A percentile compares a stretch with the other conserved stretches of the same genome.
Evolutionary conservation across 2,329 filamentous ascomycete species (phyloP).

Genomic region (Ceratocystis harringtonii): DNA sequence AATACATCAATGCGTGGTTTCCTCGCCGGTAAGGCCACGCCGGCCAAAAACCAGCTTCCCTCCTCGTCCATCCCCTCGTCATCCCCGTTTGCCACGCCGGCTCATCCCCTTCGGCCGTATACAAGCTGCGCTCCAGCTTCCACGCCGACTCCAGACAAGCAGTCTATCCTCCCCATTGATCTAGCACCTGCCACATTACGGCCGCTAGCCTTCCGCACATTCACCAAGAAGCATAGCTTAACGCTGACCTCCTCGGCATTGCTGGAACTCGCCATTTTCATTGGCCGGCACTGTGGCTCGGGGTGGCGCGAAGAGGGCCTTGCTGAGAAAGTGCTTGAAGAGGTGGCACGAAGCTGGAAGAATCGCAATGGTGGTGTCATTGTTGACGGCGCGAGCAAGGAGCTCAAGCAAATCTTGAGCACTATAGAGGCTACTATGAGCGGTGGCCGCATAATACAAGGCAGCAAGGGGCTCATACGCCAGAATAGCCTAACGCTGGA

Average conservation of each 20-base stretch:
- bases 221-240: slow-evolving; percentile 94
- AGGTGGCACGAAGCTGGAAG: slow-evolving; percentile 86
- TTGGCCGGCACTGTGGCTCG: slow-evolving; percentile 85
- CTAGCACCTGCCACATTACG: slow-evolving; percentile 75
- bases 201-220: slow-evolving; percentile 83
- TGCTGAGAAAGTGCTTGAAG: slow-evolving; percentile 82
- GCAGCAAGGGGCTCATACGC: slow-evolving; percentile 39
- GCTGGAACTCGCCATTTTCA: slow-evolving; percentile 70
- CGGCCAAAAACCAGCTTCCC: slow-evolving; percentile 20
- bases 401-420: slow-evolving; percentile 70
- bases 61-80: slow-evolving; percentile 64
- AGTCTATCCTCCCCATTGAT: slow-evolving; percentile 67
- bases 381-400: slow-evolving; percentile 63
- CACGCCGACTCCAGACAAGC: slow-evolving; percentile 11
- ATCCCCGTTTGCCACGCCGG: slow-evolving; percentile 79
- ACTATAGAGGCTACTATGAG: slow-evolving; percentile 76
- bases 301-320: slow-evolving; percentile 93
- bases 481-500: slow-evolving; percentile 52
- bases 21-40: slow-evolving; percentile 17
- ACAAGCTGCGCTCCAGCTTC: slow-evolving; percentile 28
- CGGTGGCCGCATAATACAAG: slow-evolving; percentile 54
- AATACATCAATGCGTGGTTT: slow-evolving; percentile 16
- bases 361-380: slow-evolving; percentile 77
- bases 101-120: slow-evolving; percentile 59
- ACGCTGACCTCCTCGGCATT: slow-evolving; percentile 80